A percentile compares a stretch with the other conserved stretches of the same genome.
Evolutionary conservation across 2,329 filamentous ascomycete genomes (phyloP).

Genomic region (Penicillium sp.): DNA sequence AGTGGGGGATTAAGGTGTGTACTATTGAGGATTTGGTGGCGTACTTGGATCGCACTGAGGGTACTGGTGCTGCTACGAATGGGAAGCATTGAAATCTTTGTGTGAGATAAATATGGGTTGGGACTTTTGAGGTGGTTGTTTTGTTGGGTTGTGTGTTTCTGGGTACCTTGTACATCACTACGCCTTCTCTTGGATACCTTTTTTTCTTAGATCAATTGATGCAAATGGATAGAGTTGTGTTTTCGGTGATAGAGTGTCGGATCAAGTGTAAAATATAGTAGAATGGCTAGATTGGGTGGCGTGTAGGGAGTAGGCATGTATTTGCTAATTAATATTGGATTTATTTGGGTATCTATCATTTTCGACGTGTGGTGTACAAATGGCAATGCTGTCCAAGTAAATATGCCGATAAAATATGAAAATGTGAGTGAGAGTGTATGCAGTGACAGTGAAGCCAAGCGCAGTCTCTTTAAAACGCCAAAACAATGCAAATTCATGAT

Average conservation of each 20-base stretch:
- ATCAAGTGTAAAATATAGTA: background rate
- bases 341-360: slow-evolving; percentile 24
- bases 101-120: background rate
- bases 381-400: background rate
- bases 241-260: background rate
- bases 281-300: background rate
- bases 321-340: background rate
- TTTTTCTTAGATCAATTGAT: slow-evolving; percentile 13
- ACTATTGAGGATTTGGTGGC: slow-evolving; percentile 88
- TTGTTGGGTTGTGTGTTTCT: slow-evolving; percentile 9
- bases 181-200: slow-evolving; percentile 13
- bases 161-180: slow-evolving; percentile 15
- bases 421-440: background rate
- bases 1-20: slow-evolving; percentile 87
- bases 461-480: slow-evolving; percentile 17
- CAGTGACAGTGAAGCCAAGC: background rate
- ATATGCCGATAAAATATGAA: no score
- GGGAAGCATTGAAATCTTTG: slow-evolving; percentile 33
- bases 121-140: background rate
- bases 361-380: slow-evolving; percentile 17
- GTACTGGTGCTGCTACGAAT: slow-evolving; percentile 37
- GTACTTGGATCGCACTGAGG: slow-evolving; percentile 75
- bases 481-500: slow-evolving; percentile 22
- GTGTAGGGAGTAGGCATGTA: background rate
- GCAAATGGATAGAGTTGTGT: slow-evolving; percentile 9